Evolutionary conservation across 306 rosid genomes (phyloP).

Genomic region (Quercus alba): DNA sequence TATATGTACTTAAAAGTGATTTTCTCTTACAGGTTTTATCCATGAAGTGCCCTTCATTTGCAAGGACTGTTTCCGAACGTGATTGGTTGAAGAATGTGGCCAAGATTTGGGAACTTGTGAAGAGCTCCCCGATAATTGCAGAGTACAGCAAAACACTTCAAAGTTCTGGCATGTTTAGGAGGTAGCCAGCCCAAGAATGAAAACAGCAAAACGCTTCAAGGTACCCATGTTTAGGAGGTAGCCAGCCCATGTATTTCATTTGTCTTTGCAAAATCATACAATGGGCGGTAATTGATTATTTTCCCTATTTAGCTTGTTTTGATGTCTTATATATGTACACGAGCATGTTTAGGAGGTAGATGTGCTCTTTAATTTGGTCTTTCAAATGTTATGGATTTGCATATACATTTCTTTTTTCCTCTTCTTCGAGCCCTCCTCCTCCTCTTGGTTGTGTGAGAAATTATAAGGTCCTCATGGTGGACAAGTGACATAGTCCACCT

Average conservation of each 20-base stretch:
- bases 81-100: conserved; percentile 89
- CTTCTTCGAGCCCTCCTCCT: too few relatives aligned
- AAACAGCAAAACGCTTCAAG: conserved; percentile 57
- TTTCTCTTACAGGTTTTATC: conserved; percentile 55
- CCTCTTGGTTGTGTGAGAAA: too few relatives aligned
- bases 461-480: too few relatives aligned
- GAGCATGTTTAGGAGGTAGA: too few relatives aligned
- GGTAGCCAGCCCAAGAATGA: conserved; percentile 23
- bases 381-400: too few relatives aligned
- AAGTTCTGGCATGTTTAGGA: conserved; percentile 68
- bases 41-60: conserved; percentile 59
- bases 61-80: conserved; percentile 67
- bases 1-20: background rate
- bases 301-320: background rate
- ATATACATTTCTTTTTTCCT: too few relatives aligned
- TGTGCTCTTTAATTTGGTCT: too few relatives aligned
- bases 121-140: conserved; percentile 60
- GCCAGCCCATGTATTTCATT: background rate
- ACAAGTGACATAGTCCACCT: too few relatives aligned
- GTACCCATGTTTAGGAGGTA: conserved; percentile 66
- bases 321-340: background rate
- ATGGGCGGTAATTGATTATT: background rate
- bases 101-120: conserved; percentile 83
- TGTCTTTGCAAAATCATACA: background rate
- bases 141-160: conserved; percentile 73